phyloP scores from a whole-genome alignment of 148 eudicot species.

The Dianthus caryophyllus region DNA sequence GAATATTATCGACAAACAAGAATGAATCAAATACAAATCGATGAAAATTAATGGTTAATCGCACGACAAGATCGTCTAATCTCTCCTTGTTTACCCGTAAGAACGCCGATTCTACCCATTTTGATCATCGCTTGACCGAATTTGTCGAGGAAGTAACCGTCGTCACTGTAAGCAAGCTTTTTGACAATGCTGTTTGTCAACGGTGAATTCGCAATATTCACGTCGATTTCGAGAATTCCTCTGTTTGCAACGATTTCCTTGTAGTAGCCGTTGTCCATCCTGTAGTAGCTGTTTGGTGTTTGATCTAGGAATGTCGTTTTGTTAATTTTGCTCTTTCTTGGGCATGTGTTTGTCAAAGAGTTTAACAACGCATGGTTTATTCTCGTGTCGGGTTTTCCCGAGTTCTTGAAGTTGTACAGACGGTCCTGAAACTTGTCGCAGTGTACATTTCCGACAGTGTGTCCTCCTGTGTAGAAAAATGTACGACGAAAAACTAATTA shows the following conservation, averaged over 20 bases:
- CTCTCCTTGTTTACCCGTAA: conserved; percentile 52
- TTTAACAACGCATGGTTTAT: conserved; percentile 20
- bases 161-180: conserved; percentile 28
- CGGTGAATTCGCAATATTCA: conserved; percentile 39
- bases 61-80: conserved; percentile 47
- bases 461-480: conserved; percentile 23
- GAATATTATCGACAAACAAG: neutral
- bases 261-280: conserved; percentile 47
- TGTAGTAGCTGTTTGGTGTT: conserved; percentile 29
- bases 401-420: conserved; percentile 48
- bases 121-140: conserved; percentile 66
- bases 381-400: conserved; percentile 29
- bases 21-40: neutral
- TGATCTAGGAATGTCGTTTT: conserved; percentile 37
- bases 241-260: conserved; percentile 32
- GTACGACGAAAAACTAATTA: neutral
- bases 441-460: conserved; percentile 47
- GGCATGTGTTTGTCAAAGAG: conserved; percentile 25
- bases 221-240: conserved; percentile 50
- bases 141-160: conserved; percentile 33
- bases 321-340: conserved; percentile 15
- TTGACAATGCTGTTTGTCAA: conserved; percentile 36
- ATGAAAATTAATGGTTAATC: conserved; percentile 25
- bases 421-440: conserved; percentile 42
- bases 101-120: conserved; percentile 49